phyloP scores from a whole-genome alignment of 1,284 basidiomycete genomes.

The Xerocomus subilludens region DNA sequence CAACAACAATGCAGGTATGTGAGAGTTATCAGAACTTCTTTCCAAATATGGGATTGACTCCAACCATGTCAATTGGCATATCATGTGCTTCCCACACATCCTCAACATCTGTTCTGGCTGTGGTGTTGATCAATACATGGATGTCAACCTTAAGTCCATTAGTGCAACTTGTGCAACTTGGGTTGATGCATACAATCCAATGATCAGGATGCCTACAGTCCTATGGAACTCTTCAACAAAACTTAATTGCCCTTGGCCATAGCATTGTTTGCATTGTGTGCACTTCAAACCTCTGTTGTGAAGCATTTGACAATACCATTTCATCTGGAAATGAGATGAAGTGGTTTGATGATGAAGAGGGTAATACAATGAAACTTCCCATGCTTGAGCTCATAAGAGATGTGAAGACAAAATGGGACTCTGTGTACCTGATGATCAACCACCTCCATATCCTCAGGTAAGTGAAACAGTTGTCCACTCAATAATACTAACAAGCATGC shows the following conservation, averaged over 20 bases:
- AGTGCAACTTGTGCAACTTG: neutral
- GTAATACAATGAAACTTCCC: neutral
- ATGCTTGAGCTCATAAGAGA: neutral
- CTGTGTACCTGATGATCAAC: neutral
- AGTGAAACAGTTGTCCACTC: neutral
- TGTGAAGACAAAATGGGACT: neutral
- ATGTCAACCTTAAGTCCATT: neutral
- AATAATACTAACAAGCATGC: neutral
- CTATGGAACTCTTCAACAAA: neutral
- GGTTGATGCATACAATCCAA: neutral
- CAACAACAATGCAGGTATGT: constrained; percentile 16
- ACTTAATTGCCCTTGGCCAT: neutral
- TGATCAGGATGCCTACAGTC: neutral
- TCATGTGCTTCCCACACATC: constrained; percentile 5
- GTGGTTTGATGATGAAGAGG: neutral
- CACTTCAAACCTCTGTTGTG: neutral
- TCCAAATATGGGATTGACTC: constrained; percentile 3
- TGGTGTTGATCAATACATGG: neutral
- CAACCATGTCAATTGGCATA: neutral
- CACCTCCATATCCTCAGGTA: neutral
- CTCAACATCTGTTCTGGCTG: neutral
- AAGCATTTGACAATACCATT: neutral
- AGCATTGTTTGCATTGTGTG: neutral
- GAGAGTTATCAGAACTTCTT: constrained; percentile 17
- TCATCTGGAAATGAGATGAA: neutral